Percentiles rank a stretch among this genome's conserved stretches.
These are phyloP conservation scores for Avena atlantica DNA, from an alignment of 176 grass and related monocot species.

Conservation along the genomic window DNA sequence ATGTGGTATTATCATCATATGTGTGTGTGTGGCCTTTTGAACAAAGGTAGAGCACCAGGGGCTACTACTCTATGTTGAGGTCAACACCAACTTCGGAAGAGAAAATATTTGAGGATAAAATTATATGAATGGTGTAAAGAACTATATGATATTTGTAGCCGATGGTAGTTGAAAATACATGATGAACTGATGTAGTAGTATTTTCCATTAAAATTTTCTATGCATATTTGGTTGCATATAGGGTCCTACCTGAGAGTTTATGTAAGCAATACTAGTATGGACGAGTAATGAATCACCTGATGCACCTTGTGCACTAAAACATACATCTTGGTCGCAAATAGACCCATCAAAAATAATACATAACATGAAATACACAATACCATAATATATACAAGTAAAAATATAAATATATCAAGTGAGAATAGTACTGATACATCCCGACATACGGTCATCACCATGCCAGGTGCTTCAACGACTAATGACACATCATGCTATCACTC, in stretches of 20 bases:
- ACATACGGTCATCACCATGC: too few species aligned
- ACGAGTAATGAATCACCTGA: not conserved
- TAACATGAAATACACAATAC: not conserved
- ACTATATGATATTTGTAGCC: not conserved
- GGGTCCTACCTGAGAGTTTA: not conserved
- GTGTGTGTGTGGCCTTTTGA: not conserved
- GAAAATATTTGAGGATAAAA: not conserved
- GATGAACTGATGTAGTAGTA: not conserved
- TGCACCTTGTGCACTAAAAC: not conserved
- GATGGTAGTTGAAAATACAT: not conserved
- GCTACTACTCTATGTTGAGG: not conserved
- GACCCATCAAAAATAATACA: not conserved
- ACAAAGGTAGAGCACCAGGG: not conserved
- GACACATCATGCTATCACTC: too few species aligned
- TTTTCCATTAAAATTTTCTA: not conserved
- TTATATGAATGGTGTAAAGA: not conserved
- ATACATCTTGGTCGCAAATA: not conserved
- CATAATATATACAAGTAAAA: not conserved
- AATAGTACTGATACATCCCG: not conserved
- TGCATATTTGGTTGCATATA: not conserved
- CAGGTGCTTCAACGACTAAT: too few species aligned
- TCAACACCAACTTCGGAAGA: not conserved
- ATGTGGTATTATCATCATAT: not conserved
- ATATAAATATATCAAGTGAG: not conserved
- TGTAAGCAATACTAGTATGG: not conserved